phyloP scores from a whole-genome alignment of 2,329 filamentous ascomycete genomes.

The Rutstroemia sp. region DNA sequence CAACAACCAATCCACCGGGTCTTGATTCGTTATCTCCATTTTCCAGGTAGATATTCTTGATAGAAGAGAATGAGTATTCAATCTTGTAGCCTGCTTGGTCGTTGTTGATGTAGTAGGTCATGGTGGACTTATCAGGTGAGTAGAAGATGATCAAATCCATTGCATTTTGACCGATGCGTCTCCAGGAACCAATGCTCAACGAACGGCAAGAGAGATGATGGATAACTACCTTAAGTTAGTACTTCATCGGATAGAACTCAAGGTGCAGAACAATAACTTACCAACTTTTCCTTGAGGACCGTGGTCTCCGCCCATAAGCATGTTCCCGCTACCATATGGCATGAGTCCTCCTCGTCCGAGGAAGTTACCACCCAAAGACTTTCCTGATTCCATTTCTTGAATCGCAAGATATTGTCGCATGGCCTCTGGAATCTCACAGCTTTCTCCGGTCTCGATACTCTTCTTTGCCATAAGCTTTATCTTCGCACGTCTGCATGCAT shows the following conservation, averaged over 20 bases:
- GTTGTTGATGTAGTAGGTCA: constrained; percentile 99
- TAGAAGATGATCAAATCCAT: constrained; percentile 99
- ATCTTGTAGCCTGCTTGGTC: constrained; percentile 99
- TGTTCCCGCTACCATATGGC: constrained; percentile 65
- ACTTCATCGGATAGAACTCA: neutral
- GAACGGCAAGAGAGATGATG: constrained; percentile 96
- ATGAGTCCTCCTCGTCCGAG: constrained; percentile 69
- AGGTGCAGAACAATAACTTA: constrained; percentile 43
- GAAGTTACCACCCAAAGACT: constrained; percentile 71
- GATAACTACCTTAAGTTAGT: constrained; percentile 55
- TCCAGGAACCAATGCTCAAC: constrained; percentile 90
- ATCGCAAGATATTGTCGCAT: constrained; percentile 95
- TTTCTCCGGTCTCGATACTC: constrained; percentile 93
- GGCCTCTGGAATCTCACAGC: constrained; percentile 95
- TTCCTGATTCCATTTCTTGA: constrained; percentile 90
- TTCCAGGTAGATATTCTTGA: constrained; percentile 93
- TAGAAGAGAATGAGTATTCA: constrained; percentile 92
- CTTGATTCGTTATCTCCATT: constrained; percentile 79
- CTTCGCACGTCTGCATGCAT: constrained; percentile 73
- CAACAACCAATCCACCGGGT: constrained; percentile 82
- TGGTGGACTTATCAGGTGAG: constrained; percentile 94
- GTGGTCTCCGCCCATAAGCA: constrained; percentile 75
- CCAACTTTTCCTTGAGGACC: constrained; percentile 82
- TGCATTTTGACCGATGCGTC: constrained; percentile 89
- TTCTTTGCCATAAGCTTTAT: constrained; percentile 99